Base-by-base conservation (phyloP, 2,329 filamentous ascomycete genomes). In the Cladosporium sp. region DNA sequence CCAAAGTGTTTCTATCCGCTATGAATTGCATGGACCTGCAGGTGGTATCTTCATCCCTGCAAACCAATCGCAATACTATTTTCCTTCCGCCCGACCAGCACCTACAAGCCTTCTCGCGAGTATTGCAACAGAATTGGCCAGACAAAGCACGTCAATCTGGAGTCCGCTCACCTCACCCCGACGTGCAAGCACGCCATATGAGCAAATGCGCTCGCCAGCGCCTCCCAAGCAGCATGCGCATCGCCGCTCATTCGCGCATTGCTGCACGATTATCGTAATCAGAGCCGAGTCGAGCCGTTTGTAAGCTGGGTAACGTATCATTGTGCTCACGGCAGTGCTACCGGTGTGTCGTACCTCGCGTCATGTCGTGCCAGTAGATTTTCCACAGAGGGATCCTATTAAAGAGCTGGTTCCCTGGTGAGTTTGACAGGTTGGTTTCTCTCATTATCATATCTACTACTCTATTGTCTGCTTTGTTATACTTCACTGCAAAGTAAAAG, bases 101-200 rank as follows among this genome's bases (percentile, higher is more conserved):
- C 30, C 2, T 11, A 34, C 3, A 34, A 12, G 11, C 30, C 30
- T 34, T 19, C 38, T 40, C 38, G 5, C 3, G 11, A 40, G 6
- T 40, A 19, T 19, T 19, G 15, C 38, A 19, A 40, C 19, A 28
- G 28, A n/a, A 36, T 50, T 22, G 34, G 49, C 49, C 36, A 39
- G 49, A 51, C 49, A 51, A 51, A 56, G 54, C 54, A 56, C 54
- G 54, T 56, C 54, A 56, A 56, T 20, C 36, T 56, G 20, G 54
- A 45, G 28, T 49, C 42, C 37, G 28, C 52, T 56, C 54, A 56
- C 54, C 54, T 56, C 54, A 56, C 54, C 25, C n/a, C 42, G 38
- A 37, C 42, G 2, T 20, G 28, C n/a, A 49, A 56, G 54, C 54
- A 56, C 54, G 54, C 54, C 34, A 56, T 56, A 56, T 49, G 54